Percentiles rank a stretch among this genome's conserved stretches.
Evolutionary conservation across 164 flowering plant genomes (phyloP).

Genomic region (Aristolochia californica): DNA sequence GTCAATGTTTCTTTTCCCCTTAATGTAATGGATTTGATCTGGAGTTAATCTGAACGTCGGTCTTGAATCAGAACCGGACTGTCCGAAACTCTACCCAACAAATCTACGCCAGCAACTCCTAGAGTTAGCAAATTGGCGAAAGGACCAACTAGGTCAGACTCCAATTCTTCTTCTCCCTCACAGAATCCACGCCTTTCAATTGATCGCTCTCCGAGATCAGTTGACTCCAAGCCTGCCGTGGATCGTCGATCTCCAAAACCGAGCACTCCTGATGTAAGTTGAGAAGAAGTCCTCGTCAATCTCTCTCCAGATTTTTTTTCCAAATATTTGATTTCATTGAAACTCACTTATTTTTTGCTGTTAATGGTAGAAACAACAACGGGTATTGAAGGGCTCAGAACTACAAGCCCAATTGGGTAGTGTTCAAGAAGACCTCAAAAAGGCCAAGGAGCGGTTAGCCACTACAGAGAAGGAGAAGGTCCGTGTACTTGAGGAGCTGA

Average conservation of each 20-base stretch:
- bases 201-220: slow-evolving; percentile 58
- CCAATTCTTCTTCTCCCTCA: slow-evolving; percentile 50
- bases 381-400: slow-evolving; percentile 50
- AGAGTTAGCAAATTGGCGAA: slow-evolving; percentile 38
- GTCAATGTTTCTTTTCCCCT: neutral
- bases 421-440: slow-evolving; percentile 74
- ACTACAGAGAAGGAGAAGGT: slow-evolving; percentile 58
- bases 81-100: slow-evolving; percentile 47
- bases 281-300: neutral
- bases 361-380: slow-evolving; percentile 44
- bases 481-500: slow-evolving; percentile 53
- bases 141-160: slow-evolving; percentile 45
- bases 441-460: slow-evolving; percentile 55
- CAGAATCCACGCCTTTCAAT: slow-evolving; percentile 44
- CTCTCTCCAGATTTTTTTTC: neutral
- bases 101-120: slow-evolving; percentile 59
- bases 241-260: slow-evolving; percentile 37
- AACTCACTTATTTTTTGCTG: slow-evolving; percentile 2
- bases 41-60: slow-evolving; percentile 10
- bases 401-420: slow-evolving; percentile 48
- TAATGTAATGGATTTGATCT: neutral
- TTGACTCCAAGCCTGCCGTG: slow-evolving; percentile 41
- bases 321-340: neutral
- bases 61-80: slow-evolving; percentile 45
- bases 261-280: slow-evolving; percentile 51